Base-by-base conservation (phyloP, 2,329 filamentous ascomycete genomes). In the Dactylellina haptotyla region DNA sequence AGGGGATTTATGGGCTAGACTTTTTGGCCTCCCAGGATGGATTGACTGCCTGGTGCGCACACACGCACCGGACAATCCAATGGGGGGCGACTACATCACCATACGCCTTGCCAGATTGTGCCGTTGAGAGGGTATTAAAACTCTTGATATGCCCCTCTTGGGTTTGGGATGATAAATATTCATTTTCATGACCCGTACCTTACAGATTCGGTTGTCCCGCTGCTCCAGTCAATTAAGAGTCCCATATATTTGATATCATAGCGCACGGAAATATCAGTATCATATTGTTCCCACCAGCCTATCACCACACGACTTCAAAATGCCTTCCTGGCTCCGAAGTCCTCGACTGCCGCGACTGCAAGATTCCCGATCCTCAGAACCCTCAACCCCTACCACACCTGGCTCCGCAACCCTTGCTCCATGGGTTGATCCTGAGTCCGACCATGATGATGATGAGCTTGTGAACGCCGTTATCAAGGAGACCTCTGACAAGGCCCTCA, bases 101-200 rank as follows among this genome's bases (percentile, higher is more conserved):
- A 63, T 59, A 20, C 45, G 57, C 37, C 53, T 63, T 63, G 30
- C 58, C 43, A 45, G 58, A 61, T 54, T 66, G 56, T 48, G 58
- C 37, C 53, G 69, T 62, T 73, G 69, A 66, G 69, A 73, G 69
- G 61, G 69, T 73, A 73, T 73, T 73, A 73, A 73, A 66, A 73
- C 59, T 54, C 69, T 73, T 61, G 69, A 73, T 73, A 66, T 61
- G 46, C 69, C 69, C 64, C 54, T 25, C 34, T 32, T 28, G 28
- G 18, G 18, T 45, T 64, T 45, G 41, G 25, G 59, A 37, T 51
- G 30, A 48, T 34, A 30, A 56, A 37, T 32, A 54, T 56, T 28
- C 9, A 2, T 37, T 53, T 51, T 34, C 12, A 56, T 10, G 48
- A 39, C n/a, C 16, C 16, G 25, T 26, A 41, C 43, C 26, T 45